phyloP scores from a whole-genome alignment of 345 rosid species.

The Triadica sebifera region DNA sequence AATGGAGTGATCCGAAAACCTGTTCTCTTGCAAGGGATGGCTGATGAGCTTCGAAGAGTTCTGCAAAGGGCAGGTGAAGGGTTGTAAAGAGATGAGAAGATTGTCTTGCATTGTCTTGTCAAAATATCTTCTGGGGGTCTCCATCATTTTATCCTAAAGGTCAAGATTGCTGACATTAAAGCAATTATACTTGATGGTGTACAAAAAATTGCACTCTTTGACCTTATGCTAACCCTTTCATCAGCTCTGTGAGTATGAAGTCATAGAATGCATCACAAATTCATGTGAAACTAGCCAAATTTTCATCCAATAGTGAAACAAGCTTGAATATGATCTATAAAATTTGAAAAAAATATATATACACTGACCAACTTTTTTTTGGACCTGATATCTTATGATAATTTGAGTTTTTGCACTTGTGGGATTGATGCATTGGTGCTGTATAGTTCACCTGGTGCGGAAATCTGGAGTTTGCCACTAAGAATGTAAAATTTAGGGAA shows the following conservation, averaged over 20 bases:
- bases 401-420: too few relatives aligned
- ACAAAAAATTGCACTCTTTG: slow-evolving; percentile 14
- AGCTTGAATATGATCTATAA: slow-evolving; percentile 2
- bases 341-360: neutral
- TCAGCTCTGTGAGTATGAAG: slow-evolving; percentile 5
- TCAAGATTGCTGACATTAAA: neutral
- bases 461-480: too few relatives aligned
- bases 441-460: too few relatives aligned
- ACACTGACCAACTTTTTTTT: neutral
- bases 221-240: slow-evolving; percentile 17
- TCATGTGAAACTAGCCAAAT: slow-evolving; percentile 6
- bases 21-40: slow-evolving; percentile 69
- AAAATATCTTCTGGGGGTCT: neutral
- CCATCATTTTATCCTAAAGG: neutral
- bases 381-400: neutral
- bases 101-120: neutral
- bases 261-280: slow-evolving; percentile 17
- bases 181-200: slow-evolving; percentile 13
- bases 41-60: slow-evolving; percentile 73
- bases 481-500: too few relatives aligned
- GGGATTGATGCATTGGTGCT: too few relatives aligned
- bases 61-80: slow-evolving; percentile 64
- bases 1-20: slow-evolving; percentile 90
- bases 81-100: slow-evolving; percentile 17
- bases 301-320: slow-evolving; percentile 22